Evolutionary conservation across 1,139 yeast species (phyloP).

Genomic region (Geotrichum cucujoidarum): DNA sequence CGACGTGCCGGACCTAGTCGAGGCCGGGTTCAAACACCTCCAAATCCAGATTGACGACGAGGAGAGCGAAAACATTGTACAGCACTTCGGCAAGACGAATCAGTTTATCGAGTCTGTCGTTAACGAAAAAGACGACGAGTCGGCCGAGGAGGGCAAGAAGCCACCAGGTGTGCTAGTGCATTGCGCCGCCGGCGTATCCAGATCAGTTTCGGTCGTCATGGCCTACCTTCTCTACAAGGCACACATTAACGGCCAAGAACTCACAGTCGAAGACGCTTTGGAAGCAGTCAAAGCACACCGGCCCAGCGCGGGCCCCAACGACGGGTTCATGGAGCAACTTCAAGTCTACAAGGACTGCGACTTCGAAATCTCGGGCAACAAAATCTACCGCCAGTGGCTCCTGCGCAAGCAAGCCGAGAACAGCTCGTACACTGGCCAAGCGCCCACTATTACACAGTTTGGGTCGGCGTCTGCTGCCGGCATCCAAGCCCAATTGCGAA

Average conservation of each 20-base stretch:
- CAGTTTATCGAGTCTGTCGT: slow-evolving; percentile 50
- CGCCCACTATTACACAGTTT: slow-evolving; percentile 1
- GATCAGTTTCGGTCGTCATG: slow-evolving; percentile 69
- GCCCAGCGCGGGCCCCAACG: slow-evolving; percentile 62
- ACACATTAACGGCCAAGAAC: slow-evolving; percentile 41
- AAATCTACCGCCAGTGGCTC: slow-evolving; percentile 52
- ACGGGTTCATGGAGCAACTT: slow-evolving; percentile 69
- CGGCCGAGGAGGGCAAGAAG: no score
- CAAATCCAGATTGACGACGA: slow-evolving; percentile 69
- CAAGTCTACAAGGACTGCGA: slow-evolving; percentile 54
- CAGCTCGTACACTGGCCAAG: slow-evolving; percentile 29
- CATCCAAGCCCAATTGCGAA: no score
- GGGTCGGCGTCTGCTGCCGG: not conserved
- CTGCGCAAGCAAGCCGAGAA: slow-evolving; percentile 39
- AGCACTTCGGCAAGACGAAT: slow-evolving; percentile 55
- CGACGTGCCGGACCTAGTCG: slow-evolving; percentile 20
- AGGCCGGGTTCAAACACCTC: slow-evolving; percentile 45
- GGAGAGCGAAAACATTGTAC: slow-evolving; percentile 56
- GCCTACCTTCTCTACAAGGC: slow-evolving; percentile 65
- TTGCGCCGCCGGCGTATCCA: slow-evolving; percentile 76
- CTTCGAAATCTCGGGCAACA: slow-evolving; percentile 37
- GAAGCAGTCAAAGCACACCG: slow-evolving; percentile 66
- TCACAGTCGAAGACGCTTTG: slow-evolving; percentile 62
- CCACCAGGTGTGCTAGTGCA: slow-evolving; percentile 39
- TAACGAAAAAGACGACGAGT: not conserved